Evolutionary conservation across 2,329 filamentous ascomycete genomes (phyloP).

Genomic region (Canariomyces notabilis): DNA sequence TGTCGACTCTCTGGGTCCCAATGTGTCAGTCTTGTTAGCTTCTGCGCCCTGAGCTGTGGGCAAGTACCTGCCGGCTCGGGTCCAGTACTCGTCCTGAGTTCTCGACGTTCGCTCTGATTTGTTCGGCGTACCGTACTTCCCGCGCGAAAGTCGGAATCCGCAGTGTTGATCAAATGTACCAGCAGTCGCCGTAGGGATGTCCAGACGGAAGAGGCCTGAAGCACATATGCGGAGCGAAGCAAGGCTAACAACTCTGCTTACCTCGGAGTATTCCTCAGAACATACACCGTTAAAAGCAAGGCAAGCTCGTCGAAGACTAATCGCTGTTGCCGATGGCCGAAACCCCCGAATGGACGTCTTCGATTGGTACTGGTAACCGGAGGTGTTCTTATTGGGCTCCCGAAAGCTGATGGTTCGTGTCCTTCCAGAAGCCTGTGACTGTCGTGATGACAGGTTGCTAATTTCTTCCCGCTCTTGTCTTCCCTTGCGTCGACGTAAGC

Average conservation of each 20-base stretch:
- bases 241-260: constrained; percentile 8
- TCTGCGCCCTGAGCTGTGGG: constrained; percentile 10
- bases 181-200: background rate
- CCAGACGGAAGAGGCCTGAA: constrained; percentile 2
- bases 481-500: constrained; percentile 11
- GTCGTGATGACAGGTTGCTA: constrained; percentile 2
- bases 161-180: constrained; percentile 6
- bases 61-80: constrained; percentile 13
- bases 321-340: background rate
- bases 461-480: constrained; percentile 7
- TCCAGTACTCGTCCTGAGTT: constrained; percentile 20
- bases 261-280: background rate
- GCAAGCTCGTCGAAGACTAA: background rate
- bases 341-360: background rate
- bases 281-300: background rate
- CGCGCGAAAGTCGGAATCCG: constrained; percentile 12
- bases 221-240: constrained; percentile 1
- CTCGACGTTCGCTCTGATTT: constrained; percentile 19
- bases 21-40: constrained; percentile 1
- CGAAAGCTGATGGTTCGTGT: background rate
- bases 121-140: constrained; percentile 15
- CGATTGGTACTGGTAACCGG: constrained; percentile 1
- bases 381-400: background rate
- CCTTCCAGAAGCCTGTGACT: constrained; percentile 4
- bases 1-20: constrained; percentile 3